phyloP scores from a whole-genome alignment of 345 rosid genomes.

The Adansonia digitata region DNA sequence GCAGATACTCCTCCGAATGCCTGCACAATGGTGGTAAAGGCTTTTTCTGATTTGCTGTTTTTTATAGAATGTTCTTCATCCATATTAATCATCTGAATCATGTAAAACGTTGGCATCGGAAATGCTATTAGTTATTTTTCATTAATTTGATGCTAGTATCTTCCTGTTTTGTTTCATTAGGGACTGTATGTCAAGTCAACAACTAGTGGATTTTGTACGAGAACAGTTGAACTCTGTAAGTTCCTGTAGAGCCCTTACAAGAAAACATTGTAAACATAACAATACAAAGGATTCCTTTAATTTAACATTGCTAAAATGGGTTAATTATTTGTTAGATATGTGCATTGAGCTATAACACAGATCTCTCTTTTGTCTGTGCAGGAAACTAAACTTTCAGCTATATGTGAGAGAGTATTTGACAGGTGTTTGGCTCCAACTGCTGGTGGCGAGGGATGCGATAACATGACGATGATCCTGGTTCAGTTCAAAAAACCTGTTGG shows the following conservation, averaged over 20 bases:
- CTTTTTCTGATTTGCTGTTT: background rate
- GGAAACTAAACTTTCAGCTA: conserved; percentile 74
- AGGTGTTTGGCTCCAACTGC: conserved; percentile 86
- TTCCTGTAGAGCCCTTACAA: background rate
- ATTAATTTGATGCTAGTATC: background rate
- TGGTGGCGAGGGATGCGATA: conserved; percentile 92
- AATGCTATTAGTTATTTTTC: background rate
- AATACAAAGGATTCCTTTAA: background rate
- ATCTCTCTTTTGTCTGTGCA: conserved; percentile 22
- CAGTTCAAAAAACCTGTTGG: conserved; percentile 56
- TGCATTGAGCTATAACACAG: background rate
- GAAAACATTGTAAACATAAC: background rate
- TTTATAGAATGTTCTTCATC: background rate
- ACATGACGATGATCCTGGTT: conserved; percentile 91
- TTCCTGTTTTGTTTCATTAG: conserved; percentile 22
- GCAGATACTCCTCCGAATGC: background rate
- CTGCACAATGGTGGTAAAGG: background rate
- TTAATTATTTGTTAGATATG: background rate
- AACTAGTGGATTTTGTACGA: conserved; percentile 62
- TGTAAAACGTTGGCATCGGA: background rate
- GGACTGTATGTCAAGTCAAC: conserved; percentile 91
- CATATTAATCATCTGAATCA: background rate
- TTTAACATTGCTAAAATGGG: background rate
- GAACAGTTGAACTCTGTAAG: conserved; percentile 54
- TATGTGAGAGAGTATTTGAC: conserved; percentile 81